Conservation (phyloP, 257 asterid species). For the Nicotiana obtusifolia region DNA sequence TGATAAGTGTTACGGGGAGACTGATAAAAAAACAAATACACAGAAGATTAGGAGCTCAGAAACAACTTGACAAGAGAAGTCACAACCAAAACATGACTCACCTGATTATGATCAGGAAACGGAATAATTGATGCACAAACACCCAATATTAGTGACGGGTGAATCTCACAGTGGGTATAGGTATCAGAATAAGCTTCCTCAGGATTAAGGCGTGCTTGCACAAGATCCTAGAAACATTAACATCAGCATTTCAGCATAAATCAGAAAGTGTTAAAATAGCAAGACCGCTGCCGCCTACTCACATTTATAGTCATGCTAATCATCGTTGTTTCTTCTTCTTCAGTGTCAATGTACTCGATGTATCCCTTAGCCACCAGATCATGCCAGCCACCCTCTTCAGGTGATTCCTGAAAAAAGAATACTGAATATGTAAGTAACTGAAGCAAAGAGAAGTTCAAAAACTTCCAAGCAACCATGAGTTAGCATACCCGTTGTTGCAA, state of each 20-base stretch:
- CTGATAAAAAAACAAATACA: constrained; percentile 35
- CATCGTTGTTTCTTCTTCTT: constrained; percentile 98
- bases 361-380: constrained; percentile 82
- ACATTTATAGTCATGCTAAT: constrained; percentile 96
- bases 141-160: constrained; percentile 89
- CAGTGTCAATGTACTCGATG: constrained; percentile 88
- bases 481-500: constrained; percentile 79
- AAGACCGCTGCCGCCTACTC: constrained; percentile 19
- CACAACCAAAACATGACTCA: constrained; percentile 10
- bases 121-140: constrained; percentile 99
- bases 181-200: constrained; percentile 87
- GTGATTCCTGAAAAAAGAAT: constrained; percentile 54
- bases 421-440: background rate
- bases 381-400: constrained; percentile 95
- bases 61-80: background rate
- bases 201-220: constrained; percentile 61
- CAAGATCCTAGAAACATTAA: constrained; percentile 56
- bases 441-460: background rate
- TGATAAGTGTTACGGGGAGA: constrained; percentile 99
- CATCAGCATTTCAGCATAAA: constrained; percentile 10
- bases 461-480: constrained; percentile 1
- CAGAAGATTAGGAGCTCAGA: constrained; percentile 16
- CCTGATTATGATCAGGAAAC: constrained; percentile 99
- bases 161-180: constrained; percentile 94
- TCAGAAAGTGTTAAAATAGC: background rate